Percentiles rank a stretch among this genome's conserved stretches.
These are phyloP conservation scores for Rhodotorula mucilaginosa DNA, from an alignment of 1,284 basidiomycete species.

Conservation along the genomic window DNA sequence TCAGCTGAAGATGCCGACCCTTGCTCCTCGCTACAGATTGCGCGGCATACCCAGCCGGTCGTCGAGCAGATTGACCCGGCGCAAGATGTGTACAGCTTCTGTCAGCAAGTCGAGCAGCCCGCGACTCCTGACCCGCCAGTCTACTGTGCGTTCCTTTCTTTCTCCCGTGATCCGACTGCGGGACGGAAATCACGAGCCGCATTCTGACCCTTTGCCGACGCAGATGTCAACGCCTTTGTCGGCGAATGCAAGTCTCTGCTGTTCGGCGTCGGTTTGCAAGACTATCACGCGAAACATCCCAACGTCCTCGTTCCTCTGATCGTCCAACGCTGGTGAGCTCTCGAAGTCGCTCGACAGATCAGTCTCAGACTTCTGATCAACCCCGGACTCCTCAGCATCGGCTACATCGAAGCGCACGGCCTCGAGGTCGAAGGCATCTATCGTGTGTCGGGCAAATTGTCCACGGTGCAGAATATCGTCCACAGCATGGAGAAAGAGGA, in stretches of 20 bases:
- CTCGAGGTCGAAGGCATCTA: constrained; percentile 82
- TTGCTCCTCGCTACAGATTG: constrained; percentile 8
- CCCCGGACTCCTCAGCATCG: constrained; percentile 23
- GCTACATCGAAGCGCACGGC: constrained; percentile 52
- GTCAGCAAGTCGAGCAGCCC: neutral
- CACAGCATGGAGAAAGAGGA: constrained; percentile 90
- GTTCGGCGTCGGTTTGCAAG: constrained; percentile 85
- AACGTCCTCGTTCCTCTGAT: constrained; percentile 69
- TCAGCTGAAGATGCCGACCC: neutral
- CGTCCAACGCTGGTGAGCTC: constrained; percentile 54
- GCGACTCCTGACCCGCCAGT: constrained; percentile 61
- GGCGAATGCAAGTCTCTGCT: constrained; percentile 81
- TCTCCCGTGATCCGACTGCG: constrained; percentile 4
- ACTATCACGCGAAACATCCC: constrained; percentile 80
- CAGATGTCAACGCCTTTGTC: constrained; percentile 77
- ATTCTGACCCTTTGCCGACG: constrained; percentile 45
- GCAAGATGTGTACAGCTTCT: constrained; percentile 18
- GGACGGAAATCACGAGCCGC: neutral
- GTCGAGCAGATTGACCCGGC: constrained; percentile 13
- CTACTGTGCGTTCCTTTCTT: constrained; percentile 53
- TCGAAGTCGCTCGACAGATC: constrained; percentile 32
- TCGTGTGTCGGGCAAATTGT: constrained; percentile 52
- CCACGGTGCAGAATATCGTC: constrained; percentile 60
- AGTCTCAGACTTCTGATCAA: neutral
- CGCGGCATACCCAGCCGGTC: constrained; percentile 12